These are phyloP conservation scores for Candida ficus DNA, from an alignment of 805 yeast species.

Conservation along the genomic window DNA sequence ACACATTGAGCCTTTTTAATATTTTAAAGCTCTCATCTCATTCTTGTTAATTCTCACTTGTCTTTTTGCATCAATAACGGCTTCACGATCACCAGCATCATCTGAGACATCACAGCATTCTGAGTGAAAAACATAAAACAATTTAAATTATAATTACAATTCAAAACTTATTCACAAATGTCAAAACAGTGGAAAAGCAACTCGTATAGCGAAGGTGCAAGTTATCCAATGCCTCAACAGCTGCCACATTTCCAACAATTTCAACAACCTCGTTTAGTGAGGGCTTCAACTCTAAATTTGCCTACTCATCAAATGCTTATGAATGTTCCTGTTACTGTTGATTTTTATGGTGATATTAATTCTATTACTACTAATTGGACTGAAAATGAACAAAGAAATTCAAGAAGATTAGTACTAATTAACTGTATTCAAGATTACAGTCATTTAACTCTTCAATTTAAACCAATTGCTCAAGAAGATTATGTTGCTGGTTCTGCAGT, in stretches of 20 bases:
- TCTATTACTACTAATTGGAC: slow-evolving; percentile 43
- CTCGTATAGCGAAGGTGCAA: slow-evolving; percentile 1
- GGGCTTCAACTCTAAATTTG: slow-evolving; percentile 12
- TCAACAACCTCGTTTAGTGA: slow-evolving; percentile 8
- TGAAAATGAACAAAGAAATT: slow-evolving; percentile 33
- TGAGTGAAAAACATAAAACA: too few relatives aligned
- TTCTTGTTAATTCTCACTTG: too few relatives aligned
- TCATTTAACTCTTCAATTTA: slow-evolving; percentile 33
- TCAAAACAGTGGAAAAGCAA: slow-evolving; percentile 5
- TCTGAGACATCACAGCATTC: too few relatives aligned
- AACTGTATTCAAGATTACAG: slow-evolving; percentile 31
- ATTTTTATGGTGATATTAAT: slow-evolving; percentile 13
- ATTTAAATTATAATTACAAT: too few relatives aligned
- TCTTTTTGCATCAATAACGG: too few relatives aligned
- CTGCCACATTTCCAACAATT: slow-evolving; percentile 1
- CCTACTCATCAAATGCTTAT: slow-evolving; percentile 4
- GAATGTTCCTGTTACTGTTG: slow-evolving; percentile 15
- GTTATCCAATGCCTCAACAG: neutral
- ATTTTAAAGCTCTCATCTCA: too few relatives aligned
- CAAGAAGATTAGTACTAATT: slow-evolving; percentile 46
- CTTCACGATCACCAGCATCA: too few relatives aligned
- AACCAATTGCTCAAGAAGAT: slow-evolving; percentile 31
- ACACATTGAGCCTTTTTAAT: too few relatives aligned
- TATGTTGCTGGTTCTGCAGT: slow-evolving; percentile 38
- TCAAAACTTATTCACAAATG: too few relatives aligned